Evolutionary conservation across 129 eudicot species (phyloP).

Genomic region (Cynara cardunculus): DNA sequence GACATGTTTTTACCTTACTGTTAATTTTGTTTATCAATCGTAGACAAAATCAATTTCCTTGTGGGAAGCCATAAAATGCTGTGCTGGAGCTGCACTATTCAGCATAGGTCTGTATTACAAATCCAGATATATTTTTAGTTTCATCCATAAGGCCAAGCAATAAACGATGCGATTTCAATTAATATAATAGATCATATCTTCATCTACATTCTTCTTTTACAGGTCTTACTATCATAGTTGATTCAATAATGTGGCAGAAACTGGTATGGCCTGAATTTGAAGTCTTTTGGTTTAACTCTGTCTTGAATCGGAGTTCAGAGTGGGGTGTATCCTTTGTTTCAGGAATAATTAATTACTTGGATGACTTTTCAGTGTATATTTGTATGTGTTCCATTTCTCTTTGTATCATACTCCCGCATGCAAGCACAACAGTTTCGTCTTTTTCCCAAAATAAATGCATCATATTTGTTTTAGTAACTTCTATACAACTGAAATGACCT

Average conservation of each 20-base stretch:
- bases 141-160: not conserved
- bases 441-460: too few species aligned
- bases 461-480: too few species aligned
- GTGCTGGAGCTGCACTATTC: constrained; percentile 48
- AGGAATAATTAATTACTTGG: not conserved
- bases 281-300: constrained; percentile 98
- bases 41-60: constrained; percentile 85
- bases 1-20: not conserved
- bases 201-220: constrained; percentile 21
- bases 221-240: constrained; percentile 77
- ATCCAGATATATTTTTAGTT: constrained; percentile 7
- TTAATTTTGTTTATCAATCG: constrained; percentile 16
- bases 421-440: too few species aligned
- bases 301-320: constrained; percentile 90
- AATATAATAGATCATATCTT: not conserved
- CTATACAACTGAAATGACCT: not conserved
- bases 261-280: constrained; percentile 90
- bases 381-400: not conserved
- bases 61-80: constrained; percentile 63
- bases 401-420: too few species aligned
- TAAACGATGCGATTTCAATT: constrained; percentile 4
- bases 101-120: constrained; percentile 69
- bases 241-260: constrained; percentile 80
- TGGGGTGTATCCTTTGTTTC: constrained; percentile 95
- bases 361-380: not conserved